Evolutionary conservation across 805 yeast genomes (phyloP), one percentile per base, ranked within the genome.

Genomic region (Metschnikowia anglica): DNA sequence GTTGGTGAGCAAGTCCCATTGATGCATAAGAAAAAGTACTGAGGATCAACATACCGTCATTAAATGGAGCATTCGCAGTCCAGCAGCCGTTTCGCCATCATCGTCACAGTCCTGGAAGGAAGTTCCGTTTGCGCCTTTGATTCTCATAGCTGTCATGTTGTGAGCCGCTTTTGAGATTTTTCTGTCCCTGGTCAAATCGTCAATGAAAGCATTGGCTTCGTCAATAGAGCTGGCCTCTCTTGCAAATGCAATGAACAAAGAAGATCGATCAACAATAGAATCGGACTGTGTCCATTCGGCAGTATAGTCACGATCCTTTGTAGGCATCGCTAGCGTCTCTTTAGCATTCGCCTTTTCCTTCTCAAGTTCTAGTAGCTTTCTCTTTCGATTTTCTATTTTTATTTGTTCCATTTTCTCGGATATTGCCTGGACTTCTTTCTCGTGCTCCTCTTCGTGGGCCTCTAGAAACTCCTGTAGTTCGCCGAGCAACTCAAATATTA

Each of bases 31-130:
- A 12, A 25, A 5, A 18, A 34, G n/a, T 13, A 34, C 12, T 15
- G 21, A 24, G 13, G 6, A 30, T 16, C 45, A 43, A 65, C 77
- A 38, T 51, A 80, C 76, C 27, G 86, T 79, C 51, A 90, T 64
- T 36, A 90, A 63, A 66, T 88, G 96, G 38, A 89, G 63, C 73
- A 90, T 67, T 44, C 97, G 69, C 4, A 90, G 80, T 8, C 99
- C 99, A 1, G 98, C 96, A 0, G 98, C 98, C 0, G 95, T 76
- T 59, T 93, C 99, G 2, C 99, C 99, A 59, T 91, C 99, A 61
- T 93, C 98, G 58, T 93, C 97, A 54, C 87, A 89, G 54, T 93
- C 97, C 54, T 87, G 93, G 36, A 73, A 76, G 27, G 75, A 71
- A 0, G 80, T 76, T 0, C 82, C 87, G 15, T 72, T 69, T 1